Conservation (phyloP, 768 basidiomycete genomes). For the Termitomyces sp. region DNA sequence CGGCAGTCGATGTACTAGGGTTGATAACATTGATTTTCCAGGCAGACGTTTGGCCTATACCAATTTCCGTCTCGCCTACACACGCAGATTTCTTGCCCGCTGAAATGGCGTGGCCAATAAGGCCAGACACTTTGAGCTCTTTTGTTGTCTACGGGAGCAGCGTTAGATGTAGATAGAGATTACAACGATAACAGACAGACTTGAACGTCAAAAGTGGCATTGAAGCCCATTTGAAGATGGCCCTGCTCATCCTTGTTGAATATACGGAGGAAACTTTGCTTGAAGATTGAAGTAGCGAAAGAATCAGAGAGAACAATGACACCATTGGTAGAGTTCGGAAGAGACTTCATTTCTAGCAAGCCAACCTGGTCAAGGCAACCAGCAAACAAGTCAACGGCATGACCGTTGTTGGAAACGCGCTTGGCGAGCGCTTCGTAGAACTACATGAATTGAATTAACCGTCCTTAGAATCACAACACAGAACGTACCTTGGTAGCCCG, state of each 20-base stretch:
- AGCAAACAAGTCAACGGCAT: constrained; percentile 91
- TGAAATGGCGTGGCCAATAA: constrained; percentile 97
- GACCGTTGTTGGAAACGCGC: constrained; percentile 90
- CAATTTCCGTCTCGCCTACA: constrained; percentile 98
- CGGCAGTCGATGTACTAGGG: constrained; percentile 81
- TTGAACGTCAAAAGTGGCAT: constrained; percentile 97
- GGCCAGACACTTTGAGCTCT: constrained; percentile 95
- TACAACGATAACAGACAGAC: constrained; percentile 29
- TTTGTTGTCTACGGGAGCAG: constrained; percentile 80
- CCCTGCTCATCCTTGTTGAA: constrained; percentile 94
- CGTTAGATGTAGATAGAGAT: neutral
- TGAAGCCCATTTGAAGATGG: constrained; percentile 94
- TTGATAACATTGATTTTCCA: constrained; percentile 95
- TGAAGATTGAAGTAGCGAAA: constrained; percentile 97
- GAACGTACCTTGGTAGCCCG: constrained; percentile 81
- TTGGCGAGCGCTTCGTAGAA: constrained; percentile 95
- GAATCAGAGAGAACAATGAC: constrained; percentile 95
- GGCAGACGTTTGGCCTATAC: constrained; percentile 96
- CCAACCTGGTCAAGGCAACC: constrained; percentile 99
- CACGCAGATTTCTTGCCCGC: constrained; percentile 94
- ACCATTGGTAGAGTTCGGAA: constrained; percentile 95
- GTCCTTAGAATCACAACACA: neutral
- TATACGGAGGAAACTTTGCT: constrained; percentile 91
- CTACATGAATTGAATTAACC: constrained; percentile 34
- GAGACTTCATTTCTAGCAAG: constrained; percentile 92